Evolutionary conservation across 1,284 basidiomycete species (phyloP).

Genomic region (Xerocomus nothofagi): DNA sequence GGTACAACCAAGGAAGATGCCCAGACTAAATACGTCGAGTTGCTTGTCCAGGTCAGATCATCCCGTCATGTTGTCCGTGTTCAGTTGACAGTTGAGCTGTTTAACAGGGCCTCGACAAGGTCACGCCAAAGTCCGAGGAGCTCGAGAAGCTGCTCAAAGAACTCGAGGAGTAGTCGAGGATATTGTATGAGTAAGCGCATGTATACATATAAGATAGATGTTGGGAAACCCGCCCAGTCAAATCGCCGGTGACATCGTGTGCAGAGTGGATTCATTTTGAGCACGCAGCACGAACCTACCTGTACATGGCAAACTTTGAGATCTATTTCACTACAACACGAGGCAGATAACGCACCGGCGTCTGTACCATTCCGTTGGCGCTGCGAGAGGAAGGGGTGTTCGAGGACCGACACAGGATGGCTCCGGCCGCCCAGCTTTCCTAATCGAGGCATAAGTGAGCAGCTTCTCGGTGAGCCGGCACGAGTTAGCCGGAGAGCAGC

Average conservation of each 20-base stretch:
- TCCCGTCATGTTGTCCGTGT: background rate
- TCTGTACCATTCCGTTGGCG: constrained; percentile 24
- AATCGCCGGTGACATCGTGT: constrained; percentile 11
- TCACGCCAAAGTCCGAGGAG: constrained; percentile 47
- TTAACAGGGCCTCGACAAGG: constrained; percentile 44
- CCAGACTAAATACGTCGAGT: constrained; percentile 68
- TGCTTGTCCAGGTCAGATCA: constrained; percentile 63
- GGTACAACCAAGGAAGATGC: constrained; percentile 74
- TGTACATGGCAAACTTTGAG: background rate
- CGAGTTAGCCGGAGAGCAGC: constrained; percentile 11
- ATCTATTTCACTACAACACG: constrained; percentile 13
- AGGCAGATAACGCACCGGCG: constrained; percentile 33
- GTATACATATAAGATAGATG: constrained; percentile 1
- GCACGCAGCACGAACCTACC: background rate
- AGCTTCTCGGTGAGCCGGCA: constrained; percentile 4
- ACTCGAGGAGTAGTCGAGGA: constrained; percentile 51
- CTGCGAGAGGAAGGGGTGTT: constrained; percentile 19
- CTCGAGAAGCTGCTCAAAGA: constrained; percentile 58
- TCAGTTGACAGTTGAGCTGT: constrained; percentile 1
- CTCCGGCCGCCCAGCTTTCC: constrained; percentile 15
- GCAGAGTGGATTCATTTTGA: background rate
- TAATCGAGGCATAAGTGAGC: constrained; percentile 5
- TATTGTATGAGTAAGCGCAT: constrained; percentile 8
- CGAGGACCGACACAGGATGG: constrained; percentile 19
- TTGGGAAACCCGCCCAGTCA: background rate